Evolutionary conservation across 2,329 filamentous ascomycete species (phyloP), one percentile per base, ranked within the genome.

Genomic region (Calonectria fujianensis): DNA sequence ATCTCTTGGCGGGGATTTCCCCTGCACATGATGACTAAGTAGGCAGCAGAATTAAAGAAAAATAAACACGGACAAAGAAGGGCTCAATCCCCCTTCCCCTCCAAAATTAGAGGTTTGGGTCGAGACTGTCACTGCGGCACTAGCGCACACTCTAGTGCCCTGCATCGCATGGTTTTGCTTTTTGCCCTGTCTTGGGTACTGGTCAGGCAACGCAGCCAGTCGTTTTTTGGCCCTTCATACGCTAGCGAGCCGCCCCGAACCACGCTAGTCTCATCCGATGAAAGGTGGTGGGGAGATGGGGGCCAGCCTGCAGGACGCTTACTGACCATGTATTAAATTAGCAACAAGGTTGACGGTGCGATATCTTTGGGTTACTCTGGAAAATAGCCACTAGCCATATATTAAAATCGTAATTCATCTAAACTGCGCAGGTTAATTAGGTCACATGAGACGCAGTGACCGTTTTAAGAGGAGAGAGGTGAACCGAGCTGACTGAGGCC

Each of bases 1-100:
- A 37, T 29, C 24, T 18, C 39, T 24, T 41, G 57, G 35, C 57
- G 35, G n/a, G 57, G 35, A n/a, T 41, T 41, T 41, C 18, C 57
- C 57, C 57, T 63, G 37, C 24, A 63, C 57, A 20, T 63, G 57
- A 63, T 63, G 35, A 41, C 35, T 41, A 41, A 63, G 35, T 16
- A 63, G 24, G 35, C 57, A 63, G 24, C 57, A 20, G 57, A 63
- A 27, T 41, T 41, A 63, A 37, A 63, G 39, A 63, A 39, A 24
- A 63, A 27, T 24, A 35, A 35, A 35, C n/a, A 16, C 16, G 7
- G 37, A 41, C 37, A 63, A 29, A 61, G 24, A 41, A 41, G 10
- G 37, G 41, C 41, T 13, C 35, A 18, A 11, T 39, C 20, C 16
- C n/a, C 39, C 10, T 18, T 18, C n/a, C 39, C 10, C 11, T 18